Evolutionary conservation across 2,329 filamentous ascomycete genomes (phyloP).

Genomic region (Monosporascus sp.): DNA sequence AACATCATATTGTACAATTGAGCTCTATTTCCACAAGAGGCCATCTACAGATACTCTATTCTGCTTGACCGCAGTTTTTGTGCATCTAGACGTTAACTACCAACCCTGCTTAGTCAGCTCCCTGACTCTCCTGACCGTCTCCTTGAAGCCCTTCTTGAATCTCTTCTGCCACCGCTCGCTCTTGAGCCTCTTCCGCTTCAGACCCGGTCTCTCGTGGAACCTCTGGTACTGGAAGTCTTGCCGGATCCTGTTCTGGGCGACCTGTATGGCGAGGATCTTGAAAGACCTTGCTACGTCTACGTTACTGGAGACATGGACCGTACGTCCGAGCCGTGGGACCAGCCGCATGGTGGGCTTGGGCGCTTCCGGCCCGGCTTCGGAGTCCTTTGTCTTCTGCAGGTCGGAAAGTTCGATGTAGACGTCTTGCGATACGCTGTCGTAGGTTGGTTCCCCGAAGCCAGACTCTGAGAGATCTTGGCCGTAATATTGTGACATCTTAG

Average conservation of each 20-base stretch:
- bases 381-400: constrained; percentile 14
- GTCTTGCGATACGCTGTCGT: constrained; percentile 16
- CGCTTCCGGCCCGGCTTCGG: constrained; percentile 4
- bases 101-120: constrained; percentile 74
- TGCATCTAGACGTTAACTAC: constrained; percentile 38
- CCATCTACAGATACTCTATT: background rate
- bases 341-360: constrained; percentile 29
- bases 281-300: constrained; percentile 43
- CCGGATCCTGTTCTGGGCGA: constrained; percentile 51
- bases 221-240: constrained; percentile 53
- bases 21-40: constrained; percentile 7
- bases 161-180: constrained; percentile 63
- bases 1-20: constrained; percentile 5
- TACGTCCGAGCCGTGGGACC: constrained; percentile 39
- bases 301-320: constrained; percentile 34
- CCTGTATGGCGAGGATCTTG: constrained; percentile 32
- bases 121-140: constrained; percentile 57
- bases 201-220: constrained; percentile 69
- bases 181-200: constrained; percentile 71
- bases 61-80: constrained; percentile 5
- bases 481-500: constrained; percentile 14
- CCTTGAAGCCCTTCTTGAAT: constrained; percentile 65
- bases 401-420: constrained; percentile 23
- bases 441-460: background rate
- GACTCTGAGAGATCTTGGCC: background rate